Base-by-base conservation (phyloP, 345 rosid species). In the Eucalyptus cloeziana region DNA sequence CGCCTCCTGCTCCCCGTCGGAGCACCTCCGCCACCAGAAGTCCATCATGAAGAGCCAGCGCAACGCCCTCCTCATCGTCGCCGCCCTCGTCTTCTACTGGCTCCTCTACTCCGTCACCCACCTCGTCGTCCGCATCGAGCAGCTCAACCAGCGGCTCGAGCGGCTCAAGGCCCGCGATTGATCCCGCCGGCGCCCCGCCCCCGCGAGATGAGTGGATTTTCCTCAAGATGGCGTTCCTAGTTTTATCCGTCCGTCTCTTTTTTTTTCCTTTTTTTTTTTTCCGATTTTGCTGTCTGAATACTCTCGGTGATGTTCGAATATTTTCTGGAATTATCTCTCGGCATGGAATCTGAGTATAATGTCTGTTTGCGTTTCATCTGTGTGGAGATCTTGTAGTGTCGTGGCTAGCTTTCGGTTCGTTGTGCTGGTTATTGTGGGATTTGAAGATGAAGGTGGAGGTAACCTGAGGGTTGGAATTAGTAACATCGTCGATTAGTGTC, bases 21-120 rank as follows among this genome's bases (percentile, higher is more conserved):
- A 97, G 92, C 94, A 94, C 88, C 94, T 96, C 89, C 98, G 99
- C 85, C 99, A 97, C 92, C 97, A 96, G 96, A 97, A 96, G 90
- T 96, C 97, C 13, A 93, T 96, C 92, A 95, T 97, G 96, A 97
- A 97, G 94, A 95, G 98, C 86, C 98, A 97, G 90, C 90, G 98
- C 76, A 97, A 97, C 93, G 98, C 97, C 49, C 95, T 97, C 64
- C 92, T 97, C 51, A 95, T 97, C 27, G 95, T 92, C 14, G 94
- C 96, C 10, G 99, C 99, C 8, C 94, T 97, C 69, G 87, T 95
- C 71, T 96, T 97, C 90, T 96, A 97, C 88, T 97, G 99, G 99
- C 93, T 97, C 60, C 93, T 96, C 7, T 97, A 92, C 91, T 95
- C 98, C 11, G 94, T 97, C n/a, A 97, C 98, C 30, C 79, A 92